Evolutionary conservation across 2,329 filamentous ascomycete genomes (phyloP).

Genomic region (Penicillium hesseltinei): DNA sequence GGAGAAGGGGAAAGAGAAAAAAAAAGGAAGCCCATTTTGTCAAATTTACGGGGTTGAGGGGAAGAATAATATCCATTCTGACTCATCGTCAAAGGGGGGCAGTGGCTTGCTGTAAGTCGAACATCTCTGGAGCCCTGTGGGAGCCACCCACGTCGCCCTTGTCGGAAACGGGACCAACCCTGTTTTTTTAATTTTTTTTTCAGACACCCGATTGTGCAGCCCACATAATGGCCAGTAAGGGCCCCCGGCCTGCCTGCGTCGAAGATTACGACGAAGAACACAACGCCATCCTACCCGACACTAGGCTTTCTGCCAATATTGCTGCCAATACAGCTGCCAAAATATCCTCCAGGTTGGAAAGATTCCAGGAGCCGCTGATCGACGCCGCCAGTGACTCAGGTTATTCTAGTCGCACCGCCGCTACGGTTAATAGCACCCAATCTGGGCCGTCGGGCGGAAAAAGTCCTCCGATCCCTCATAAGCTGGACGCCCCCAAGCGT

Average conservation of each 20-base stretch:
- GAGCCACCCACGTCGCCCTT: slow-evolving; percentile 17
- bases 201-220: slow-evolving; percentile 27
- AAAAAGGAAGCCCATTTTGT: not conserved
- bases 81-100: slow-evolving; percentile 13
- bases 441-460: slow-evolving; percentile 47
- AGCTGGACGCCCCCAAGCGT: slow-evolving; percentile 37
- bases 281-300: slow-evolving; percentile 45
- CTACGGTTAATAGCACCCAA: slow-evolving; percentile 53
- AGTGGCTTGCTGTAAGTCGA: slow-evolving; percentile 25
- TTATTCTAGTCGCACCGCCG: slow-evolving; percentile 59
- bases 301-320: slow-evolving; percentile 41
- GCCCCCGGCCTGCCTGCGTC: slow-evolving; percentile 44
- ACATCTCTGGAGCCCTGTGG: slow-evolving; percentile 15
- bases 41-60: slow-evolving; percentile 12
- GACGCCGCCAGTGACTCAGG: slow-evolving; percentile 60
- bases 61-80: slow-evolving; percentile 12
- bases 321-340: slow-evolving; percentile 52
- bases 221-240: slow-evolving; percentile 39
- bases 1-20: slow-evolving; percentile 10
- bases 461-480: slow-evolving; percentile 36
- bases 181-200: slow-evolving; percentile 20
- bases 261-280: slow-evolving; percentile 51
- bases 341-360: slow-evolving; percentile 45
- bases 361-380: slow-evolving; percentile 37
- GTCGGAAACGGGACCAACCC: slow-evolving; percentile 25